Conservation (phyloP, 495 filamentous ascomycete genomes). For the Platismatia glauca region DNA sequence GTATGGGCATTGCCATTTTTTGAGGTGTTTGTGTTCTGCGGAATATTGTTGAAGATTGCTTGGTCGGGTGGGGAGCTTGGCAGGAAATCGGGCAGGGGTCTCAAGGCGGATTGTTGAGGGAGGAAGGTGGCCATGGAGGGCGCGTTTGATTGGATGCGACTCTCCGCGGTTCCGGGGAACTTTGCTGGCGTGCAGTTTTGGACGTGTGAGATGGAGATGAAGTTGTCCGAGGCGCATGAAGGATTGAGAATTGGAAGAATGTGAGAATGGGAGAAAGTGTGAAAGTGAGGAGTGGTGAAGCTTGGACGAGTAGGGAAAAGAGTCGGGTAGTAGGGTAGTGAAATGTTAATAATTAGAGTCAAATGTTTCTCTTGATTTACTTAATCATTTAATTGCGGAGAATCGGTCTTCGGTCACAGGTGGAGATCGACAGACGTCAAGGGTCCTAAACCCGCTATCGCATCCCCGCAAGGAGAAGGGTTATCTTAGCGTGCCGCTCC, state of each 20-base stretch:
- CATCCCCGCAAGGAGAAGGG: background rate
- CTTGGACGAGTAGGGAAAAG: too few species aligned
- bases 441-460: background rate
- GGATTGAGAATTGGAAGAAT: background rate
- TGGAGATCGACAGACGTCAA: too few species aligned
- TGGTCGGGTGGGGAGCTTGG: slow-evolving; percentile 22
- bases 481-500: slow-evolving; percentile 3
- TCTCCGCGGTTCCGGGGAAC: too few species aligned
- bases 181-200: too few species aligned
- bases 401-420: background rate
- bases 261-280: too few species aligned
- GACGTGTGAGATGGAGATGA: background rate
- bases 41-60: slow-evolving; percentile 14
- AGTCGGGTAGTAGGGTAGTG: too few species aligned
- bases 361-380: too few species aligned
- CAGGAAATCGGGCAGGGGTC: slow-evolving; percentile 15
- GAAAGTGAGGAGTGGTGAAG: background rate
- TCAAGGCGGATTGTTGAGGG: slow-evolving; percentile 14
- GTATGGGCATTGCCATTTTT: slow-evolving; percentile 4
- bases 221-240: background rate
- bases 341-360: too few species aligned
- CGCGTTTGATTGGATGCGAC: background rate
- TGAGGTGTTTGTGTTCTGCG: slow-evolving; percentile 12
- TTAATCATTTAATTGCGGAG: background rate
- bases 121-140: slow-evolving; percentile 21